Percentiles rank a stretch among this genome's conserved stretches.
Evolutionary conservation across 768 basidiomycete species (phyloP).

Genomic region (Pilatotrama ljubarskyi): DNA sequence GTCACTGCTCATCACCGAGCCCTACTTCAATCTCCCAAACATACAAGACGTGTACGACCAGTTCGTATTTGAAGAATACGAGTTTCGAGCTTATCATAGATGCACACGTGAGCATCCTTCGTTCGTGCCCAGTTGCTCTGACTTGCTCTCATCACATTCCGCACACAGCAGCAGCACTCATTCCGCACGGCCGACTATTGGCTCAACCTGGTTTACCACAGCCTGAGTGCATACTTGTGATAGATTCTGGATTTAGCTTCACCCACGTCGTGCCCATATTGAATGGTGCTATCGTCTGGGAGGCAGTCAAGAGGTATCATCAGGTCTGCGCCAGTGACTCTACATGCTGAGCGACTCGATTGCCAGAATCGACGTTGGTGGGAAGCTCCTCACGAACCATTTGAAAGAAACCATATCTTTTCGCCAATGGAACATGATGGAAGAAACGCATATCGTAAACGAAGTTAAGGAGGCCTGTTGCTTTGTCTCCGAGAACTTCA

Average conservation of each 20-base stretch:
- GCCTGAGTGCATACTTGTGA: constrained; percentile 78
- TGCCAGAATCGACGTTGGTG: constrained; percentile 87
- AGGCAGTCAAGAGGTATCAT: constrained; percentile 74
- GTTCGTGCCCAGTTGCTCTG: not conserved
- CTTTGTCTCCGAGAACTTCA: constrained; percentile 77
- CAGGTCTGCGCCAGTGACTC: not conserved
- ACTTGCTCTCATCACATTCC: not conserved
- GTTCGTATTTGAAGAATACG: constrained; percentile 96
- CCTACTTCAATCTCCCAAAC: constrained; percentile 91
- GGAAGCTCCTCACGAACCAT: constrained; percentile 93
- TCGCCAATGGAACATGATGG: constrained; percentile 99
- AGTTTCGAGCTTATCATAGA: constrained; percentile 80
- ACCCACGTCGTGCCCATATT: constrained; percentile 89
- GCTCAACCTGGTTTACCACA: constrained; percentile 44
- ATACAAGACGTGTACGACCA: constrained; percentile 93
- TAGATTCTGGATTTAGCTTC: constrained; percentile 94
- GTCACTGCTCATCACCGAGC: constrained; percentile 87
- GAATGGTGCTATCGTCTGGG: constrained; percentile 71
- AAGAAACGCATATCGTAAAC: constrained; percentile 93
- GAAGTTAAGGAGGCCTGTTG: constrained; percentile 90
- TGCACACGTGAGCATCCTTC: constrained; percentile 66
- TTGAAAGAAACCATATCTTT: constrained; percentile 92
- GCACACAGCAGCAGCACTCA: constrained; percentile 69
- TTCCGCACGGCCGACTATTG: constrained; percentile 77
- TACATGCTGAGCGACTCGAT: not conserved